These are phyloP conservation scores for Penicillium paneum DNA, from an alignment of 2,329 filamentous ascomycete genomes.

Conservation along the genomic window DNA sequence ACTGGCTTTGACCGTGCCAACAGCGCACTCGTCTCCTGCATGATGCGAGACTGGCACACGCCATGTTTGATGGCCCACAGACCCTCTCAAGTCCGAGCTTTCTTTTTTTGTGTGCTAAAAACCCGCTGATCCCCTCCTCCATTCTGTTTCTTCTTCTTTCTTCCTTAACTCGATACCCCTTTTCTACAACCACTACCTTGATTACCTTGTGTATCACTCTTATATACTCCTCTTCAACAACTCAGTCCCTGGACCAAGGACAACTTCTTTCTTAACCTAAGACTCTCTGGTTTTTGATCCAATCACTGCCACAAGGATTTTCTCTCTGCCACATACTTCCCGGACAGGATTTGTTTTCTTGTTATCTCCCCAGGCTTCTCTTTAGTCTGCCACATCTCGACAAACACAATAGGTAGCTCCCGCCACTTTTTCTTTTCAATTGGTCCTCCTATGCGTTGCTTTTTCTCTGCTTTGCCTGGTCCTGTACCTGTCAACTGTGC, in stretches of 20 bases:
- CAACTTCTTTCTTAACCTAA: conserved; percentile 4
- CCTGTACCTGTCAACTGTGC: conserved; percentile 21
- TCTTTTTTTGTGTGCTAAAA: conserved; percentile 23
- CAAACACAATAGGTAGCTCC: conserved; percentile 44
- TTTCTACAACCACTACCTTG: conserved; percentile 1
- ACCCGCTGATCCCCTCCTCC: conserved; percentile 16
- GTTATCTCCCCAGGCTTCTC: conserved; percentile 27
- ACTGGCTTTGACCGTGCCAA: conserved; percentile 23
- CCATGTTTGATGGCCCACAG: conserved; percentile 20
- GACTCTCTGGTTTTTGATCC: conserved; percentile 24
- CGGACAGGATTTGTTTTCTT: conserved; percentile 37
- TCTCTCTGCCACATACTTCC: conserved; percentile 27
- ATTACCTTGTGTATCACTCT: neutral
- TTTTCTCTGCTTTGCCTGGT: conserved; percentile 17
- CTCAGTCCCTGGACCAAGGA: conserved; percentile 16
- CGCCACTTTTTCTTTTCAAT: conserved; percentile 33
- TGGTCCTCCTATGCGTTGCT: conserved; percentile 23
- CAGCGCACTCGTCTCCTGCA: conserved; percentile 18
- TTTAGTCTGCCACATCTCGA: conserved; percentile 26
- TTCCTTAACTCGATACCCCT: conserved; percentile 19
- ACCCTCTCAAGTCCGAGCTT: conserved; percentile 12
- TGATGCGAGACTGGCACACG: conserved; percentile 22
- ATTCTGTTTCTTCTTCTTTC: conserved; percentile 9
- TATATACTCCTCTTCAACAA: neutral
- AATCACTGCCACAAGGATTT: conserved; percentile 27